These are phyloP conservation scores for Chalciporus sp. DNA, from an alignment of 1,284 basidiomycete genomes.

Conservation along the genomic window DNA sequence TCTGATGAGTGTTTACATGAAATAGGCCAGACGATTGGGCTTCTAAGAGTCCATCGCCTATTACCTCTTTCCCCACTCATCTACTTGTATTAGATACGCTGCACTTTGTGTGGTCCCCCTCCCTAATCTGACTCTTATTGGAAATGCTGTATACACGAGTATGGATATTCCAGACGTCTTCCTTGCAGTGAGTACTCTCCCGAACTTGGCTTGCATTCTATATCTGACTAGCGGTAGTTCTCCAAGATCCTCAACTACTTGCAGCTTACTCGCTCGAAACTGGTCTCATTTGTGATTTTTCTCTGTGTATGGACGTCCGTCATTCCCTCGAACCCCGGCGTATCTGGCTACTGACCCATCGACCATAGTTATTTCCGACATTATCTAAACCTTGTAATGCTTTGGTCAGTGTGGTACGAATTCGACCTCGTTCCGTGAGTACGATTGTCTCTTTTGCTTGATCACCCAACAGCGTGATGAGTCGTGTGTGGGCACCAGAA, in stretches of 20 bases:
- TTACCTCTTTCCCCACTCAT: too few species aligned
- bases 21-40: too few species aligned
- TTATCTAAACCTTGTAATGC: conserved; percentile 86
- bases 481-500: conserved; percentile 61
- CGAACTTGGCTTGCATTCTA: neutral
- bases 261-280: conserved; percentile 64
- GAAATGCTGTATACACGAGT: conserved; percentile 91
- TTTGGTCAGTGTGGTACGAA: conserved; percentile 86
- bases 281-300: conserved; percentile 69
- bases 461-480: conserved; percentile 46
- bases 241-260: conserved; percentile 91
- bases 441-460: conserved; percentile 1
- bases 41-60: too few species aligned
- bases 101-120: too few species aligned
- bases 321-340: neutral
- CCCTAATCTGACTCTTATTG: conserved; percentile 89
- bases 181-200: conserved; percentile 66
- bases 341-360: neutral
- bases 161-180: conserved; percentile 96
- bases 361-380: conserved; percentile 88
- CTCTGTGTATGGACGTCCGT: conserved; percentile 83
- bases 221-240: conserved; percentile 46
- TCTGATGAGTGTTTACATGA: too few species aligned
- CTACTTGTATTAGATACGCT: too few species aligned
- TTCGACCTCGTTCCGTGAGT: conserved; percentile 82